Conservation (phyloP, 257 asterid genomes). For the Anisodus tanguticus region DNA sequence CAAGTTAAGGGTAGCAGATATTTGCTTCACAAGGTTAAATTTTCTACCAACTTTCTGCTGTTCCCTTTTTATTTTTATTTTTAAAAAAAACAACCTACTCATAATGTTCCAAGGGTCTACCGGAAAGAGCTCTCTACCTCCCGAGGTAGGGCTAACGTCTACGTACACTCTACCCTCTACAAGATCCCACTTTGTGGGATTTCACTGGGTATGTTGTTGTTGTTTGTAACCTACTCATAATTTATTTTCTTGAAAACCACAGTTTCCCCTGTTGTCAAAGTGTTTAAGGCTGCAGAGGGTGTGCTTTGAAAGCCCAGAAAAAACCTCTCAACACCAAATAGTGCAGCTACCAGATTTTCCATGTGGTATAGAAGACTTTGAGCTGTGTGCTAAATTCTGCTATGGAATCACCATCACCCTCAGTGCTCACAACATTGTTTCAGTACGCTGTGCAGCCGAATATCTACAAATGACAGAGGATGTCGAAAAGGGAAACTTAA, state of each 20-base stretch:
- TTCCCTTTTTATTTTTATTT: background rate
- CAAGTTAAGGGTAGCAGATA: constrained; percentile 78
- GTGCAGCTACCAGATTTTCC: constrained; percentile 75
- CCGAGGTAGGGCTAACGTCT: too few species aligned
- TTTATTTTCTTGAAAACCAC: constrained; percentile 19
- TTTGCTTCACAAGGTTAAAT: constrained; percentile 75
- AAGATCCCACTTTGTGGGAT: too few species aligned
- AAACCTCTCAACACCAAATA: constrained; percentile 49
- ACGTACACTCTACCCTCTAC: background rate
- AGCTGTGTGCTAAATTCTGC: constrained; percentile 83
- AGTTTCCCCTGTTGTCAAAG: constrained; percentile 91
- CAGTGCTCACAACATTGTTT: constrained; percentile 75
- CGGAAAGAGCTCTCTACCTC: too few species aligned
- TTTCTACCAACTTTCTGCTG: background rate
- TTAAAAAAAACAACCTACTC: background rate
- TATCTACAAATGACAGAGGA: constrained; percentile 87
- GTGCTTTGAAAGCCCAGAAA: constrained; percentile 39
- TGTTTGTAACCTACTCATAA: background rate
- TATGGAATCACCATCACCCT: constrained; percentile 79
- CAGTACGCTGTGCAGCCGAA: constrained; percentile 76
- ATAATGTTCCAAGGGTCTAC: too few species aligned
- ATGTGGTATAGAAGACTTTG: constrained; percentile 76
- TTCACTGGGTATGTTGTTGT: too few species aligned
- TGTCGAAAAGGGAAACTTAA: constrained; percentile 72
- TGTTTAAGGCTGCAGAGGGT: constrained; percentile 63